Evolutionary conservation across 192 early-diverging fungal genomes (phyloP), one percentile per base, ranked within the genome.

Genomic region (Coemansia sp.): DNA sequence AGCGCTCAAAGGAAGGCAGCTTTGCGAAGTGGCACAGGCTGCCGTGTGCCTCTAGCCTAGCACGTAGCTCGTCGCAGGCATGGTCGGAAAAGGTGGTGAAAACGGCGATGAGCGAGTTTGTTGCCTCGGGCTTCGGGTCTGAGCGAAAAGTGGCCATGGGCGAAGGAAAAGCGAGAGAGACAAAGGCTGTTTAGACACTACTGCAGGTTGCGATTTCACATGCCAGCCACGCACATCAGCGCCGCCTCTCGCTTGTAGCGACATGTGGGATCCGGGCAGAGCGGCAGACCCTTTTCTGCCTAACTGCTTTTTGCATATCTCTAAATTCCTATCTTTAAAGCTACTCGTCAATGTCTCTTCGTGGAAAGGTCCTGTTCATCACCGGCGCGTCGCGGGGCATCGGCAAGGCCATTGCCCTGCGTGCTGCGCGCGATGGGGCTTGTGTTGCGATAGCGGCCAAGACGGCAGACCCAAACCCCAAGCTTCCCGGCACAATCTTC

Each of bases 401-500:
- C 53, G 92, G 92, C 55, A 68, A 92, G 56, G 92, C 88, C 38
- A 91, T 91, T 57, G 91, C 88, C 2, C 39, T 89, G 16, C 84
- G 88, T 9, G 84, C 85, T 5, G 92, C 88, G 9, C 82, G 72
- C 36, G 88, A 90, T 26, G 88, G 89, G 39, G 89, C 88, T 20
- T 84, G 84, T 61, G 78, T 94, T 20, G 87, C 87, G 10, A 85
- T 94, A 35, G 88, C 87, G 14, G 92, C 89, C 64, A 94, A 94
- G 74, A 91, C 90, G 1, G 85, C 86, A 9, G 87, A 83, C 34
- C 83, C 87, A 16, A 84, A 90, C 67, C 84, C 86, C 21, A 90
- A 86, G 71, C 87, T 95, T 7, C 91, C 91, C 7, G 93, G 93
- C 62, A 95, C 93, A 0, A 92, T 95, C 64, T 90, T 85, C 76